Evolutionary conservation across 2,329 filamentous ascomycete species (phyloP).

Genomic region (Arthrobotrys sinensis): DNA sequence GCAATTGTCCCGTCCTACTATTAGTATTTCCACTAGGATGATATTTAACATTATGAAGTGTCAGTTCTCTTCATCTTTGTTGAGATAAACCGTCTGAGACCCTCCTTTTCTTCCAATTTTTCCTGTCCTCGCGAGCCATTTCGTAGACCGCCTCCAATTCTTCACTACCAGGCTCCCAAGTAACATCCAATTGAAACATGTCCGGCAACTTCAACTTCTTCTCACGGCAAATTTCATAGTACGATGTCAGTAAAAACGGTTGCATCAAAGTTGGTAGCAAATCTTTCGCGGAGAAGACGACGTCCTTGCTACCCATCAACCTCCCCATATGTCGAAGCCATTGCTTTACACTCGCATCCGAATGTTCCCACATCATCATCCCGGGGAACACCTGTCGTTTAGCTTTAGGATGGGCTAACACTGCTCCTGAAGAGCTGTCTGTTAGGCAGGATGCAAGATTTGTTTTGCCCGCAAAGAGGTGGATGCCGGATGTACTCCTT

Average conservation of each 20-base stretch:
- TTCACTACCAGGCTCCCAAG: slow-evolving; percentile 60
- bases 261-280: slow-evolving; percentile 64
- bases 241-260: slow-evolving; percentile 65
- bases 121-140: slow-evolving; percentile 27
- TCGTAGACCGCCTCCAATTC: slow-evolving; percentile 25
- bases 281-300: slow-evolving; percentile 64
- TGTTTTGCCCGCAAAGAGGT: slow-evolving; percentile 64
- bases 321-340: slow-evolving; percentile 65
- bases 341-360: slow-evolving; percentile 62
- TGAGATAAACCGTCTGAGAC: too few relatives aligned
- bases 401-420: slow-evolving; percentile 41
- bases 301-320: slow-evolving; percentile 65
- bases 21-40: too few relatives aligned
- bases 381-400: slow-evolving; percentile 62
- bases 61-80: too few relatives aligned
- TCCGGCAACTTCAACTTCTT: slow-evolving; percentile 61
- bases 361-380: slow-evolving; percentile 65
- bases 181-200: slow-evolving; percentile 64
- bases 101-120: slow-evolving; percentile 24
- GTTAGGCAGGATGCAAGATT: slow-evolving; percentile 54
- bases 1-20: too few relatives aligned
- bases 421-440: background rate
- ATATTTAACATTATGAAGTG: too few relatives aligned
- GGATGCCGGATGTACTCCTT: slow-evolving; percentile 65
- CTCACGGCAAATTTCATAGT: slow-evolving; percentile 65